Evolutionary conservation across 2,329 filamentous ascomycete species (phyloP).

Genomic region (Colletotrichum sp.): DNA sequence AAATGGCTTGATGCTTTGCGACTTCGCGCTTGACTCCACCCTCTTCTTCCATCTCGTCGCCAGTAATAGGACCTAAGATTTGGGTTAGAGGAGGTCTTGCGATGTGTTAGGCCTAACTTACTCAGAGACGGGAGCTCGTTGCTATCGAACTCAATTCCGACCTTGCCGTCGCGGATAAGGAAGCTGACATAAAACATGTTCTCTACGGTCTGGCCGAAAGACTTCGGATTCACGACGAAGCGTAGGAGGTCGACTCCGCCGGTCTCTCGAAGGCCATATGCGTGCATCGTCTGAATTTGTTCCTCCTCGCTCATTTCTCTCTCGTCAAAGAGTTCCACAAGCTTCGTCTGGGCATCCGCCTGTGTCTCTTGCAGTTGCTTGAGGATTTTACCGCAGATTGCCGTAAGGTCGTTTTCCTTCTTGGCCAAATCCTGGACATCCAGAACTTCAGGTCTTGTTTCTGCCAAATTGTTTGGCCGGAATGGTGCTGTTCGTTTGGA

Average conservation of each 20-base stretch:
- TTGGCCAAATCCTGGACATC: constrained; percentile 75
- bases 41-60: constrained; percentile 52
- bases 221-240: constrained; percentile 88
- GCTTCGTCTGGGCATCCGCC: constrained; percentile 48
- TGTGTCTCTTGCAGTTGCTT: constrained; percentile 60
- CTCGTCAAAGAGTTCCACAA: constrained; percentile 43
- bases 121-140: constrained; percentile 79
- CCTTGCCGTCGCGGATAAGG: constrained; percentile 83
- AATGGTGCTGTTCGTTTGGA: constrained; percentile 75
- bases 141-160: constrained; percentile 76
- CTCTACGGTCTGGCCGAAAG: constrained; percentile 94
- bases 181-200: constrained; percentile 98
- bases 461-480: constrained; percentile 68
- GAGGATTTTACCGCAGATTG: constrained; percentile 78
- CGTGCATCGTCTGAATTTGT: constrained; percentile 61
- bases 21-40: constrained; percentile 51
- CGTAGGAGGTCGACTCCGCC: constrained; percentile 81
- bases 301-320: constrained; percentile 51
- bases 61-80: constrained; percentile 36
- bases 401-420: constrained; percentile 80
- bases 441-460: constrained; percentile 81
- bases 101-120: constrained; percentile 50
- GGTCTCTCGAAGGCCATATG: constrained; percentile 68
- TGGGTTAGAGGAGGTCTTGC: constrained; percentile 19
- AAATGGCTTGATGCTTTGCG: constrained; percentile 82